Base-by-base conservation (phyloP, 805 yeast genomes). In the Osmozyma mogii region DNA sequence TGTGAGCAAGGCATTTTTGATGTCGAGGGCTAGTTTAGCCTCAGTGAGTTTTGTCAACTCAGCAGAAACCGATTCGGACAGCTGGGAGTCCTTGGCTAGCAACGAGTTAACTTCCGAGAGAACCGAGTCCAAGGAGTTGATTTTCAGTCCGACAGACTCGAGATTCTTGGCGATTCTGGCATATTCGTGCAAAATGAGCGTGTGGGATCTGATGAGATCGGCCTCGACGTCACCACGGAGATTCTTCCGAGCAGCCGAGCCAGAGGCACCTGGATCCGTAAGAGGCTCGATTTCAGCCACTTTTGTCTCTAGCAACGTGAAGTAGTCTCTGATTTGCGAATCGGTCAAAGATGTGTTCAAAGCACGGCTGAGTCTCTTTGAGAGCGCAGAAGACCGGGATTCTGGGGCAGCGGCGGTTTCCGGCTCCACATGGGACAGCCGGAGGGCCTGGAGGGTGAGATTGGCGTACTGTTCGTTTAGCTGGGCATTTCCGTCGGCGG, bases 211-310 rank as follows among this genome's bases (percentile, higher is more conserved):
- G 22, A 80, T 52, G 17, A 80, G 47, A 31, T 78, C 83, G 17
- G 59, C 57, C 43, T 81, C 88, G 13, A 81, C 58, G 23, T 67
- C 72, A 24, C 76, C 72, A 32, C 78, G 60, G 29, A 82, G 56
- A 22, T 71, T 64, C 44, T 78, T 69, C 39, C 94, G 62, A 2
- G 76, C 58, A 20, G 78, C 58, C 2, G 77, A 68, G 0, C 89
- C 89, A 9, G 65, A 47, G 16, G 75, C 41, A 5, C 65, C 68
- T 0, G 75, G 63, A 25, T 65, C 69, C 4, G 71, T 61, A 25
- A 71, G 42, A 11, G 54, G 49, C 8, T 45, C 45, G n/a, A 56
- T 46, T 56, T 13, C 70, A 38, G 32, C 49, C 31, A 39, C 27
- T 36, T 53, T 38, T 27, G 41, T 36, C 31, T 52, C 59, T 29